Conservation (phyloP, 768 basidiomycete genomes). For the Amanita thiersii region DNA sequence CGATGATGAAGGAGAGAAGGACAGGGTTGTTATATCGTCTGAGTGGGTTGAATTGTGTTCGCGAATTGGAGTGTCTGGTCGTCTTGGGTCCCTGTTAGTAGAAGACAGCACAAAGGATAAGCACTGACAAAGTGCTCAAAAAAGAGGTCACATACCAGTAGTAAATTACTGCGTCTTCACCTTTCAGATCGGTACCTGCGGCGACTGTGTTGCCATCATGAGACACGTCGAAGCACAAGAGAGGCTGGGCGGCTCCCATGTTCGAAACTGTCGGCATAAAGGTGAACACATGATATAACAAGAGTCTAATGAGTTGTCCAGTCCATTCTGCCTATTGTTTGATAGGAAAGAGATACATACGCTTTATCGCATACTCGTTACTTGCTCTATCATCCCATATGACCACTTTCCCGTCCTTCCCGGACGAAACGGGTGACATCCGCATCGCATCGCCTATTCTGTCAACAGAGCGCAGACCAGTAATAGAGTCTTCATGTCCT, state of each 20-base stretch:
- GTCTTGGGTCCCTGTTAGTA: conserved; percentile 71
- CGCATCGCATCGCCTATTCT: conserved; percentile 31
- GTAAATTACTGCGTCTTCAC: conserved; percentile 73
- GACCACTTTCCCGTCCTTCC: conserved; percentile 63
- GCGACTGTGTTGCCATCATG: conserved; percentile 65
- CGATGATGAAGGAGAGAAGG: conserved; percentile 26
- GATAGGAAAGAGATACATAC: conserved; percentile 31
- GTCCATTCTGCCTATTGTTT: not conserved
- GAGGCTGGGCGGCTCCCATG: conserved; percentile 29
- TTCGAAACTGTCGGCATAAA: conserved; percentile 38
- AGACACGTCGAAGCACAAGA: conserved; percentile 68
- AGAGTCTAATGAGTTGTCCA: conserved; percentile 4
- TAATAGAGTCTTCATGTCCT: conserved; percentile 53
- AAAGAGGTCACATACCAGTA: conserved; percentile 56
- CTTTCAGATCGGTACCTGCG: conserved; percentile 75
- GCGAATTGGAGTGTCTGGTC: conserved; percentile 59
- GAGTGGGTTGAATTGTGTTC: conserved; percentile 85
- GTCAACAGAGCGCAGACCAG: conserved; percentile 39
- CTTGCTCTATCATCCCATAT: conserved; percentile 69
- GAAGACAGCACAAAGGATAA: not conserved
- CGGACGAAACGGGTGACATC: conserved; percentile 51
- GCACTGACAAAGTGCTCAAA: not conserved
- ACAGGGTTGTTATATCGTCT: conserved; percentile 83
- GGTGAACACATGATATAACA: too few species aligned
- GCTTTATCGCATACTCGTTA: conserved; percentile 44